These are phyloP conservation scores for Backusella morwellensis DNA, from an alignment of 192 early-diverging fungal species.

Conservation along the genomic window DNA sequence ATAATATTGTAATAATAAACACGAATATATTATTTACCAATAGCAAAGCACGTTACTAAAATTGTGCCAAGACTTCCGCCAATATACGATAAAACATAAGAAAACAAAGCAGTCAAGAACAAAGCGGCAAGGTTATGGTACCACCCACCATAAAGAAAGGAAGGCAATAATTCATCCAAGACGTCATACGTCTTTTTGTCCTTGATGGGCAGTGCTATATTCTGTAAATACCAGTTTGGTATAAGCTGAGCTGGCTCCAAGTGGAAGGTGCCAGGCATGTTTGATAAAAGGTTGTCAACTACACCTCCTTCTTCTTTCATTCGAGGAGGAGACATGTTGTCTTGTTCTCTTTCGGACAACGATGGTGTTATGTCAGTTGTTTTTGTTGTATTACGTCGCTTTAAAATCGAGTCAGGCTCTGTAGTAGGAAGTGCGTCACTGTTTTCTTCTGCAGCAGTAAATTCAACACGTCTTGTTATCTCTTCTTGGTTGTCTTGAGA, in stretches of 20 bases:
- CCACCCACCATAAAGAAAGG: slow-evolving; percentile 32
- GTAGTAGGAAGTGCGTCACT: not conserved
- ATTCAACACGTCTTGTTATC: not conserved
- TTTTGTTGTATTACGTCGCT: not conserved
- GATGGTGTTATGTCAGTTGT: not conserved
- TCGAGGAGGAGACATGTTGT: not conserved
- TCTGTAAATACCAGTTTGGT: slow-evolving; percentile 28
- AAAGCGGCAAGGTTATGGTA: slow-evolving; percentile 29
- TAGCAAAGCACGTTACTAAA: slow-evolving; percentile 14
- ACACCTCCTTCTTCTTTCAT: not conserved
- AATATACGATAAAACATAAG: slow-evolving; percentile 13
- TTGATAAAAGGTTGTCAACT: not conserved
- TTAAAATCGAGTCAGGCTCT: not conserved
- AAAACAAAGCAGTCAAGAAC: slow-evolving; percentile 17
- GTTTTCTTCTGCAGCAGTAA: not conserved
- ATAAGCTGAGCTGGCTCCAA: not conserved
- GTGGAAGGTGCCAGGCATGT: slow-evolving; percentile 3
- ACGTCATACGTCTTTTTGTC: not conserved
- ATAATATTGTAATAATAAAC: not conserved
- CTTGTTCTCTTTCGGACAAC: not conserved
- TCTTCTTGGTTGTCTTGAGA: not conserved
- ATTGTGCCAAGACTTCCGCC: slow-evolving; percentile 16
- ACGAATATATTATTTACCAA: slow-evolving; percentile 19
- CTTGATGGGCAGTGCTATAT: slow-evolving; percentile 10
- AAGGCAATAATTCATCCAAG: slow-evolving; percentile 16